Percentiles rank a stretch among this genome's conserved stretches.
phyloP scores from a whole-genome alignment of 2,329 filamentous ascomycete species.

The Arachnomyces sp. region DNA sequence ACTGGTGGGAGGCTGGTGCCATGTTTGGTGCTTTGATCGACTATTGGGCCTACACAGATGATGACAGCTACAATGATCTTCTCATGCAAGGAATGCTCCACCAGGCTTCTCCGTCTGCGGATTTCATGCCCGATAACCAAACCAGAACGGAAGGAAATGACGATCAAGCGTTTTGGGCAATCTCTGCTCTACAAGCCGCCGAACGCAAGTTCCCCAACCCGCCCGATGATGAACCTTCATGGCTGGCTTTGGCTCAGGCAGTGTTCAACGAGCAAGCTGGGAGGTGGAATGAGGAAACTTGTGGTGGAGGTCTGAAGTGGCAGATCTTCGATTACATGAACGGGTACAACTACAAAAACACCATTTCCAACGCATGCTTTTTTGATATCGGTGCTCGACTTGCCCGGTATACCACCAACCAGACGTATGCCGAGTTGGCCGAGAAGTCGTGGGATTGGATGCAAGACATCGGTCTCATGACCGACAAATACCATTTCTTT shows the following conservation, averaged over 20 bases:
- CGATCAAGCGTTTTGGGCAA: constrained; percentile 35
- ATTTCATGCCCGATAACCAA: constrained; percentile 60
- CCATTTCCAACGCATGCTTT: constrained; percentile 46
- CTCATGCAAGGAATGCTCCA: constrained; percentile 51
- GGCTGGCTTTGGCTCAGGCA: constrained; percentile 64
- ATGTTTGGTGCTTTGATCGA: constrained; percentile 56
- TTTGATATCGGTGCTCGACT: constrained; percentile 43
- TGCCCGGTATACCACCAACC: constrained; percentile 31
- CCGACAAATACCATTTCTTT: constrained; percentile 39
- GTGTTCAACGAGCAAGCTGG: constrained; percentile 68
- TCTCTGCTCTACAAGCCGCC: constrained; percentile 30
- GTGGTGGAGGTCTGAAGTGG: constrained; percentile 70
- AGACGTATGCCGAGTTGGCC: constrained; percentile 33
- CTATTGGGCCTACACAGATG: constrained; percentile 78
- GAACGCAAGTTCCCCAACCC: constrained; percentile 31
- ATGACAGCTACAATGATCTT: constrained; percentile 62
- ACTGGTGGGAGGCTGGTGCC: constrained; percentile 32
- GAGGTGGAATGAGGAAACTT: constrained; percentile 60
- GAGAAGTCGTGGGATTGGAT: constrained; percentile 28
- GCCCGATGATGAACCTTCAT: constrained; percentile 49
- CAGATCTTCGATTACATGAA: constrained; percentile 59
- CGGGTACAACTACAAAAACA: constrained; percentile 46
- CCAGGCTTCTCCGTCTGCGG: constrained; percentile 58
- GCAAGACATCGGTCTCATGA: constrained; percentile 38
- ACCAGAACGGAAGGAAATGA: constrained; percentile 31